Percentiles rank a stretch among this genome's conserved stretches.
Evolutionary conservation across 768 basidiomycete species (phyloP).

Genomic region (Podaxis rugospora): DNA sequence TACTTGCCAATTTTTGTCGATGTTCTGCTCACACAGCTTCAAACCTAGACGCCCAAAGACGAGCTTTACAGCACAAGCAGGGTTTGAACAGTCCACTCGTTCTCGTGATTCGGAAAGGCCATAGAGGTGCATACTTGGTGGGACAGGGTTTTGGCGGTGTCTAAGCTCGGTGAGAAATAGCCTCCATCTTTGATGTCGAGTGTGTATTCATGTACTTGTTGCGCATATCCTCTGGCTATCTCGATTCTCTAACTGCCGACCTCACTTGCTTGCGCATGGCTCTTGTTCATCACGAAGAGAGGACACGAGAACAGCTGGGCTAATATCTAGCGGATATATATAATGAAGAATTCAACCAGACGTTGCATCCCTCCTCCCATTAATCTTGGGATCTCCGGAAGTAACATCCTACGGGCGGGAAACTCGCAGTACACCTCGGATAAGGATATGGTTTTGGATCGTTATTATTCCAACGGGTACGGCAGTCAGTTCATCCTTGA

Average conservation of each 20-base stretch:
- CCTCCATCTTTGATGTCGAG: background rate
- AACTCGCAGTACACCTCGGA: background rate
- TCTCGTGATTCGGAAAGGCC: background rate
- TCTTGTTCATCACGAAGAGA: background rate
- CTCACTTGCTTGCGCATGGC: background rate
- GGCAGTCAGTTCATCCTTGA: background rate
- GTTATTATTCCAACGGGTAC: background rate
- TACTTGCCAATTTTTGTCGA: background rate
- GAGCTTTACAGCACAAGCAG: background rate
- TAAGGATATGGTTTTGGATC: background rate
- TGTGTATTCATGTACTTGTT: background rate
- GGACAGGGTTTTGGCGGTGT: background rate
- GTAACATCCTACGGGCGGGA: background rate
- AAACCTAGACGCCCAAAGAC: background rate
- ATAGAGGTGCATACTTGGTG: background rate
- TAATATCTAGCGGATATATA: background rate
- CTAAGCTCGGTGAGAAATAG: background rate
- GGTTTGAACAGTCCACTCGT: background rate
- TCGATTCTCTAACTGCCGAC: background rate
- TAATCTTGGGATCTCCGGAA: constrained; percentile 5
- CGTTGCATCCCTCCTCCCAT: constrained; percentile 8
- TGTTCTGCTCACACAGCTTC: background rate
- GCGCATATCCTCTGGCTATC: background rate
- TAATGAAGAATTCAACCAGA: constrained; percentile 9
- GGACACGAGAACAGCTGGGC: background rate